Conservation (phyloP, 2,329 filamentous ascomycete species). For the Stachybotrys chartarum region DNA sequence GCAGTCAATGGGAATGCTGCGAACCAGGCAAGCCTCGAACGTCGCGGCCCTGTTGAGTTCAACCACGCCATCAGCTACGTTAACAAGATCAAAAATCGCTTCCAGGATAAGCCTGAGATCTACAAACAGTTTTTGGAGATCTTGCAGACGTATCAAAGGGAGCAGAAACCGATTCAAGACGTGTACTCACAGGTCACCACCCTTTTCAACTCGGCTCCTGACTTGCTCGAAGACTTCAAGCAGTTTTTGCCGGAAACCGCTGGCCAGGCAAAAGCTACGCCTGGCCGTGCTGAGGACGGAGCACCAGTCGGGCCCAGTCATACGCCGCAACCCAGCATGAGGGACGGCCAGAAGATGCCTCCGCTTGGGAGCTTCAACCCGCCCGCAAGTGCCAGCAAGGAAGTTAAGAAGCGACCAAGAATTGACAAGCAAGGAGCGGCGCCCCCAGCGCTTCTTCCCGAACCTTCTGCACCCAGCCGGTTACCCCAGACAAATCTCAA, state of each 20-base stretch:
- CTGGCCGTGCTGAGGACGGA: conserved; percentile 50
- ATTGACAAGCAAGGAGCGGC: conserved; percentile 46
- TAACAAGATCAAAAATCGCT: conserved; percentile 99
- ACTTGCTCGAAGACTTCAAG: conserved; percentile 96
- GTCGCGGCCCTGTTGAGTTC: conserved; percentile 92
- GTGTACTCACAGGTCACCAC: conserved; percentile 96
- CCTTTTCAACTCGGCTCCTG: conserved; percentile 86
- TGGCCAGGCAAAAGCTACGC: conserved; percentile 43
- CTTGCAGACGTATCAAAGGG: conserved; percentile 92
- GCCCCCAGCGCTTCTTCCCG: conserved; percentile 34
- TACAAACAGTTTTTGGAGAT: conserved; percentile 99
- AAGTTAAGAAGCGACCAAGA: conserved; percentile 80
- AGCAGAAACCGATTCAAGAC: conserved; percentile 97
- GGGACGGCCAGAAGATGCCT: conserved; percentile 72
- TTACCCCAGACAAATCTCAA: conserved; percentile 23
- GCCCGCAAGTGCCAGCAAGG: conserved; percentile 72
- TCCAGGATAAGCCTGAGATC: conserved; percentile 92
- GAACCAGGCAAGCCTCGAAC: conserved; percentile 62
- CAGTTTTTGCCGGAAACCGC: conserved; percentile 92
- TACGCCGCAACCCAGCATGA: conserved; percentile 46
- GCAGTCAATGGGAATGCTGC: conserved; percentile 54
- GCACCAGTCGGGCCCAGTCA: conserved; percentile 36
- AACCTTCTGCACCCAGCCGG: conserved; percentile 31
- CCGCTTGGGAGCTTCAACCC: conserved; percentile 93
- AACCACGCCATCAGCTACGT: conserved; percentile 99